Conservation (phyloP, 371 early-diverging fungal species). For the Batkoa obscura region DNA sequence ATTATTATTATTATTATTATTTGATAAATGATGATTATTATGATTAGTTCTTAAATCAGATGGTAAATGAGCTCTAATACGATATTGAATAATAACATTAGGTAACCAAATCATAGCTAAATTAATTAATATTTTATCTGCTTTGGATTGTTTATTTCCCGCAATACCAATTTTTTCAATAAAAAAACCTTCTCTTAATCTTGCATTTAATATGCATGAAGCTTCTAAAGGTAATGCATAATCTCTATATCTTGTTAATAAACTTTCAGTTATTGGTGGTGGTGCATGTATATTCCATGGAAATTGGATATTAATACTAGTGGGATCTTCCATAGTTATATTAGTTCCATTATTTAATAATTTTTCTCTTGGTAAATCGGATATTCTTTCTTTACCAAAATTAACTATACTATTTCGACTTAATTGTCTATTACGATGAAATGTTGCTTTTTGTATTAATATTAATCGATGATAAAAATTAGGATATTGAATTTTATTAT, state of each 20-base stretch:
- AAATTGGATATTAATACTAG: conserved; percentile 26
- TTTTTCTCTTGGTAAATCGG: conserved; percentile 33
- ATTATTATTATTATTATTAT: no score
- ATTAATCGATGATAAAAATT: conserved; percentile 66
- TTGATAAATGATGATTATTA: neutral
- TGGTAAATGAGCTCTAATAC: conserved; percentile 28
- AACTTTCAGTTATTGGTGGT: conserved; percentile 56
- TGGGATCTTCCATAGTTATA: no score
- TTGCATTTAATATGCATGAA: conserved; percentile 40
- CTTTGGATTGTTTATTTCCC: conserved; percentile 10
- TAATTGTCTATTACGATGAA: conserved; percentile 26
- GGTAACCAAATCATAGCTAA: conserved; percentile 64
- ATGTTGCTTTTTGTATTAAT: conserved; percentile 37
- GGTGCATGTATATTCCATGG: conserved; percentile 69
- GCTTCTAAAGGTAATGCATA: conserved; percentile 42
- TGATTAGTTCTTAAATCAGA: conserved; percentile 6
- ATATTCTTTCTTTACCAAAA: conserved; percentile 20
- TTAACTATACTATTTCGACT: conserved; percentile 14
- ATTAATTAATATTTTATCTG: conserved; percentile 33
- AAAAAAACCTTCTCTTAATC: conserved; percentile 70
- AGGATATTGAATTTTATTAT: no score
- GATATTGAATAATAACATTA: conserved; percentile 70
- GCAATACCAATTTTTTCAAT: conserved; percentile 25
- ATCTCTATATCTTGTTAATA: conserved; percentile 54
- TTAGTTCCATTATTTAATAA: conserved; percentile 14